Percentiles rank a stretch among this genome's conserved stretches.
These are phyloP conservation scores for Albophoma yamanashiensis DNA, from an alignment of 2,329 filamentous ascomycete genomes.

Conservation along the genomic window DNA sequence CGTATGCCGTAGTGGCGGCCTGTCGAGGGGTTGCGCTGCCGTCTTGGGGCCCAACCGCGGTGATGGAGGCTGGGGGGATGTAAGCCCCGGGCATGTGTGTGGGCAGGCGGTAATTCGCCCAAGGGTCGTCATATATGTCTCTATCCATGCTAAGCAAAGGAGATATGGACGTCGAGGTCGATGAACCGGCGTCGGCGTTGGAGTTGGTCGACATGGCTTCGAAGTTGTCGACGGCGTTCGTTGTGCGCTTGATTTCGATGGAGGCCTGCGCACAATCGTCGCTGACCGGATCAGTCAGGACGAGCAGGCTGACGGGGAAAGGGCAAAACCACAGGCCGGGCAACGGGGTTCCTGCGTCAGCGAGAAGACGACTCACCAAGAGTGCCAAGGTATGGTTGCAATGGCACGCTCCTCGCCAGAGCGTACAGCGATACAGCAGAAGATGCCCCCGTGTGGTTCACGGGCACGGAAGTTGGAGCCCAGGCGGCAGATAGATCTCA, in stretches of 20 bases:
- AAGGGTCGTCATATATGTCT: too few relatives aligned
- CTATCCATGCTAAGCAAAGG: background rate
- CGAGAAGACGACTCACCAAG: background rate
- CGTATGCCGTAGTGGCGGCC: background rate
- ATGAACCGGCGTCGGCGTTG: background rate
- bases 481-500: background rate
- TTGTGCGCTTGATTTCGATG: background rate
- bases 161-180: background rate
- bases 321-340: background rate
- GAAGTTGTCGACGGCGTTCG: background rate
- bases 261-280: background rate
- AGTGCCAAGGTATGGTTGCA: too few relatives aligned
- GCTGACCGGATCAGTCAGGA: background rate
- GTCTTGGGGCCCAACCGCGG: background rate
- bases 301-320: background rate
- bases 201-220: background rate
- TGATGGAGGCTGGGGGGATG: background rate
- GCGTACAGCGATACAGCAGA: background rate
- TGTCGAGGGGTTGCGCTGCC: background rate
- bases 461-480: background rate
- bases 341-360: background rate
- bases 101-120: background rate
- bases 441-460: background rate
- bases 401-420: background rate
- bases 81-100: background rate